phyloP scores from a whole-genome alignment of 2,329 filamentous ascomycete species.

The Emmonsiellopsis sp. region DNA sequence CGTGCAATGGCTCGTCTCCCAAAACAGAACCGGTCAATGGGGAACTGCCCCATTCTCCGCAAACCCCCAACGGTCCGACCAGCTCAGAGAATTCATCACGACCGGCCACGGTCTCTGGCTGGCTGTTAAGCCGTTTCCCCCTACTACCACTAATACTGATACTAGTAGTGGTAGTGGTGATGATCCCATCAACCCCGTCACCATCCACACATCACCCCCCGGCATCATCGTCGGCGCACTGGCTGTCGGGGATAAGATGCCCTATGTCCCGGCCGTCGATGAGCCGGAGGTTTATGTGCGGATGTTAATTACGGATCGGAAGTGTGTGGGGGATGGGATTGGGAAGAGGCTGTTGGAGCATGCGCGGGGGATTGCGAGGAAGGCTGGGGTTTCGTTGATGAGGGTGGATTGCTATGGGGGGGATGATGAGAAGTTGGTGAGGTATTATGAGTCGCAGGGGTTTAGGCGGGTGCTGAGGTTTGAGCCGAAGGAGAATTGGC shows the following conservation, averaged over 20 bases:
- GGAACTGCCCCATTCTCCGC: slow-evolving; percentile 9
- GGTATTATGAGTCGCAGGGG: slow-evolving; percentile 12
- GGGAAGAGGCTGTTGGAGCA: slow-evolving; percentile 10
- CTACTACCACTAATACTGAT: background rate
- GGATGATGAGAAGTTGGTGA: slow-evolving; percentile 8
- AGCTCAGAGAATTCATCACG: slow-evolving; percentile 10
- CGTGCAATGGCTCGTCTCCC: slow-evolving; percentile 11
- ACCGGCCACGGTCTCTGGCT: slow-evolving; percentile 10
- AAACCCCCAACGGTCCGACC: slow-evolving; percentile 9
- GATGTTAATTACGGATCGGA: slow-evolving; percentile 9
- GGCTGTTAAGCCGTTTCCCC: slow-evolving; percentile 6
- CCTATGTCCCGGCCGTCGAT: slow-evolving; percentile 9
- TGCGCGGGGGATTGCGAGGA: slow-evolving; percentile 8
- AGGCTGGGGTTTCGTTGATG: slow-evolving; percentile 8
- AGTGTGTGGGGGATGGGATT: slow-evolving; percentile 6
- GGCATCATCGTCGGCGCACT: slow-evolving; percentile 8
- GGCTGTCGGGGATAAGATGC: slow-evolving; percentile 9
- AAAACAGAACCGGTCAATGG: slow-evolving; percentile 9
- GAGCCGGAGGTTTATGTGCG: slow-evolving; percentile 12
- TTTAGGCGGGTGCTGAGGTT: slow-evolving; percentile 3
- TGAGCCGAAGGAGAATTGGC: background rate
- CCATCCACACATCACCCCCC: background rate
- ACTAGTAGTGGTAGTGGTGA: no score
- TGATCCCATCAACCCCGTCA: background rate
- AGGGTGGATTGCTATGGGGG: slow-evolving; percentile 13